A percentile compares a stretch with the other conserved stretches of the same genome.
Conservation (phyloP, 164 flowering plant genomes). For the Sedum album region DNA sequence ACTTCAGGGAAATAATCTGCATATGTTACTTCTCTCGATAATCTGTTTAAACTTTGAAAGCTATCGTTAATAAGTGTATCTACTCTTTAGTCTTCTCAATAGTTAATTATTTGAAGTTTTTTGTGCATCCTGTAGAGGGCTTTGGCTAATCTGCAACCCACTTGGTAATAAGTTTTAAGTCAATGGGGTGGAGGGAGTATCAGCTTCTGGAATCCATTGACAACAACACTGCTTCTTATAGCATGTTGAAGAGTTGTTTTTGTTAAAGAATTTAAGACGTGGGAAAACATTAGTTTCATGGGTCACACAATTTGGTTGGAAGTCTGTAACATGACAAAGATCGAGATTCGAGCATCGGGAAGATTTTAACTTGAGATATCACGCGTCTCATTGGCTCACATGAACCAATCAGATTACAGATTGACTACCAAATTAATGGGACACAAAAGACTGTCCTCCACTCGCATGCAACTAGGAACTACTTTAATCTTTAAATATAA, state of each 20-base stretch:
- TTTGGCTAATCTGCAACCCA: too few species aligned
- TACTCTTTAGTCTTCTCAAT: background rate
- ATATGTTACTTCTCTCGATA: background rate
- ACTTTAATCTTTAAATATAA: background rate
- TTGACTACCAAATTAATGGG: conserved; percentile 1
- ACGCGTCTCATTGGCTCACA: conserved; percentile 5
- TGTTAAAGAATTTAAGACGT: too few species aligned
- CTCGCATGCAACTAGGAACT: background rate
- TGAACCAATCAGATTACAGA: background rate
- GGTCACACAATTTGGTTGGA: background rate
- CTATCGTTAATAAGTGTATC: too few species aligned
- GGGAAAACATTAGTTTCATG: too few species aligned
- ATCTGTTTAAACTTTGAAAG: too few species aligned
- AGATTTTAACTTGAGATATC: conserved; percentile 1
- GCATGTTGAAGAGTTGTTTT: too few species aligned
- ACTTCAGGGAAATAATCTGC: background rate
- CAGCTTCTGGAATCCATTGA: too few species aligned
- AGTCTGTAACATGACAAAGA: background rate
- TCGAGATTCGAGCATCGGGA: background rate
- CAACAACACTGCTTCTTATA: too few species aligned
- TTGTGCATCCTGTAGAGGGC: too few species aligned
- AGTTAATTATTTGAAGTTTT: background rate
- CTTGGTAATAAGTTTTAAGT: too few species aligned
- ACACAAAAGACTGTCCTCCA: conserved; percentile 7
- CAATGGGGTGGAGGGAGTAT: too few species aligned